phyloP scores from a whole-genome alignment of 129 eudicot species.

The Chrysanthemum makinoi region DNA sequence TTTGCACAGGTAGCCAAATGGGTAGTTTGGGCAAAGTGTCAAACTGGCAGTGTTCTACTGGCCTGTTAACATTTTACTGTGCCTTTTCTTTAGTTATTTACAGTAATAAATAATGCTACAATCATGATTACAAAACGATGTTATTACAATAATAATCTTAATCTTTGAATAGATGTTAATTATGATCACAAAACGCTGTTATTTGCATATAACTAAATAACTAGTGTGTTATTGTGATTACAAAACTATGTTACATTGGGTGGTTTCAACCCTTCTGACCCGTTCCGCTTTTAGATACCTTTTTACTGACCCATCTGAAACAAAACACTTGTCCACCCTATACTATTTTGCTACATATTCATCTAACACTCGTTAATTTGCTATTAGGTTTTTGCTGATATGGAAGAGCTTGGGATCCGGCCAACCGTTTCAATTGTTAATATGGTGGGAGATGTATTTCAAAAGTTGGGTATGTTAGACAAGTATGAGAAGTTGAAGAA shows the following conservation, averaged over 20 bases:
- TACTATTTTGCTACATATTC: neutral
- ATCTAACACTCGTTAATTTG: slow-evolving; percentile 11
- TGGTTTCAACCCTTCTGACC: neutral
- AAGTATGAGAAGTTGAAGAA: slow-evolving; percentile 65
- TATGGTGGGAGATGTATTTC: slow-evolving; percentile 81
- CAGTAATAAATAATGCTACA: neutral
- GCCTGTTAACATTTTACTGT: neutral
- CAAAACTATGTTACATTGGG: neutral
- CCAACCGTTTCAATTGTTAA: slow-evolving; percentile 62
- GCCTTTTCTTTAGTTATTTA: neutral
- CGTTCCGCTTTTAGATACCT: neutral
- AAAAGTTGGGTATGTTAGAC: slow-evolving; percentile 77
- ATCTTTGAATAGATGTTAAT: neutral
- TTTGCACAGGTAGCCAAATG: neutral
- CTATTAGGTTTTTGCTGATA: slow-evolving; percentile 80
- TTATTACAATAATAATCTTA: neutral
- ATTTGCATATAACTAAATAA: neutral
- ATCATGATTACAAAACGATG: neutral
- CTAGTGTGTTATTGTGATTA: neutral
- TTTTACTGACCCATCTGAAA: neutral
- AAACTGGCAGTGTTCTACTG: neutral
- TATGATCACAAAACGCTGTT: no score
- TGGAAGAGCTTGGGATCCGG: slow-evolving; percentile 90
- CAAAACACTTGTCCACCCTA: neutral
- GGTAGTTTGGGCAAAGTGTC: neutral